Percentiles rank a stretch among this genome's conserved stretches.
phyloP scores from a whole-genome alignment of 2,329 filamentous ascomycete genomes.

The Graphilbum sp. region DNA sequence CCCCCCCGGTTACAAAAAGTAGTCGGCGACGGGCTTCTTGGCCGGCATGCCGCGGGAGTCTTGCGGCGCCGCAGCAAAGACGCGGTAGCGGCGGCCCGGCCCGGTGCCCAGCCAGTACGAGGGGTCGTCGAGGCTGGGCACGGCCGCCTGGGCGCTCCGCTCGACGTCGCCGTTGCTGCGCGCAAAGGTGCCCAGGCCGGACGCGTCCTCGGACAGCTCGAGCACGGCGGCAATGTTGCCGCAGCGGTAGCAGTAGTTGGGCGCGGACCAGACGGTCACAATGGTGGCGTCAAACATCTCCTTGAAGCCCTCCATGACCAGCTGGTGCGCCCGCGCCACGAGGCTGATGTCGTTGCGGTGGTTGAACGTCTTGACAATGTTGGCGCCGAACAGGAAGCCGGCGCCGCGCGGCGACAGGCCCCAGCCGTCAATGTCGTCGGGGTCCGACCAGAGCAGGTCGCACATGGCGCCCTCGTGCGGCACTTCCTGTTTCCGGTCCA shows the following conservation, averaged over 20 bases:
- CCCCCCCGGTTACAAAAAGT: conserved; percentile 50
- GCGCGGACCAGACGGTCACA: conserved; percentile 96
- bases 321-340: conserved; percentile 86
- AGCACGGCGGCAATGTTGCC: conserved; percentile 92
- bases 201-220: conserved; percentile 76
- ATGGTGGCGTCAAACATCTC: conserved; percentile 97
- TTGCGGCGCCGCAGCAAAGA: conserved; percentile 93
- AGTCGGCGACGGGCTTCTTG: conserved; percentile 95
- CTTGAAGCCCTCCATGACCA: conserved; percentile 99
- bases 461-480: conserved; percentile 99
- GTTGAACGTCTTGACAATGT: conserved; percentile 94
- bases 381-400: conserved; percentile 86
- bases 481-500: conserved; percentile 95
- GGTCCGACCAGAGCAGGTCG: conserved; percentile 93
- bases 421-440: conserved; percentile 96
- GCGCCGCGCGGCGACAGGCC: conserved; percentile 85
- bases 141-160: conserved; percentile 21
- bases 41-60: conserved; percentile 95
- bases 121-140: conserved; percentile 28
- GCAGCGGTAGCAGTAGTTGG: conserved; percentile 93
- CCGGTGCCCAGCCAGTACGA: conserved; percentile 35
- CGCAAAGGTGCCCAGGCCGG: conserved; percentile 53
- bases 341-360: conserved; percentile 82
- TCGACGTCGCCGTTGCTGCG: conserved; percentile 54
- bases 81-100: conserved; percentile 77